A percentile compares a stretch with the other conserved stretches of the same genome.
Evolutionary conservation across 2,329 filamentous ascomycete genomes (phyloP).

Genomic region (Aschersonia sp.): DNA sequence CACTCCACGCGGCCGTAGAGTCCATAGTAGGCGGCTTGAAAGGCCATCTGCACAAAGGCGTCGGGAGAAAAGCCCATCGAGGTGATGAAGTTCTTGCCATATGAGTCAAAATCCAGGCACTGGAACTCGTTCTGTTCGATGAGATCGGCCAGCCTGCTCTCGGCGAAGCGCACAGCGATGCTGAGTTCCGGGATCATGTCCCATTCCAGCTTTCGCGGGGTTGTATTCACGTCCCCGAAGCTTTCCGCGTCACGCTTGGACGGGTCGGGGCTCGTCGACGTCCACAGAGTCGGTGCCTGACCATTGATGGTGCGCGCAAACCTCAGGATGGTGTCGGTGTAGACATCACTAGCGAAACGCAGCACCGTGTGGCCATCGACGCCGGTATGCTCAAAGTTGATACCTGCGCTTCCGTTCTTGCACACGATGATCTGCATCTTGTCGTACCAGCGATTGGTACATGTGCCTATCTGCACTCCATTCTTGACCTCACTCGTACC

Average conservation of each 20-base stretch:
- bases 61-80: slow-evolving; percentile 95
- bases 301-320: slow-evolving; percentile 95
- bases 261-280: slow-evolving; percentile 79
- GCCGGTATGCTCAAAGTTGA: slow-evolving; percentile 98
- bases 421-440: slow-evolving; percentile 98
- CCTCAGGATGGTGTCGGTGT: slow-evolving; percentile 92
- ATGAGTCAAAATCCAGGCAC: slow-evolving; percentile 75
- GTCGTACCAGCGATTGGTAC: slow-evolving; percentile 98
- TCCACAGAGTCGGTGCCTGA: slow-evolving; percentile 82
- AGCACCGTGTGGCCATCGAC: slow-evolving; percentile 96
- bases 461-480: slow-evolving; percentile 92
- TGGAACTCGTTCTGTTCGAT: slow-evolving; percentile 96
- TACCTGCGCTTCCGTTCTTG: slow-evolving; percentile 94
- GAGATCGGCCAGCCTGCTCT: slow-evolving; percentile 83
- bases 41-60: slow-evolving; percentile 97
- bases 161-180: slow-evolving; percentile 86
- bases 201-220: slow-evolving; percentile 94
- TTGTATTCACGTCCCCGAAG: slow-evolving; percentile 87
- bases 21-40: slow-evolving; percentile 95
- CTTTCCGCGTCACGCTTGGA: slow-evolving; percentile 81
- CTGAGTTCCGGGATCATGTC: slow-evolving; percentile 87
- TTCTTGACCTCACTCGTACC: slow-evolving; percentile 84
- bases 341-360: slow-evolving; percentile 89
- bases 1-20: slow-evolving; percentile 89
- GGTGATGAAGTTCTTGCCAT: slow-evolving; percentile 96